Conservation (phyloP, 2,329 filamentous ascomycete genomes). For the Zalaria obscura region DNA sequence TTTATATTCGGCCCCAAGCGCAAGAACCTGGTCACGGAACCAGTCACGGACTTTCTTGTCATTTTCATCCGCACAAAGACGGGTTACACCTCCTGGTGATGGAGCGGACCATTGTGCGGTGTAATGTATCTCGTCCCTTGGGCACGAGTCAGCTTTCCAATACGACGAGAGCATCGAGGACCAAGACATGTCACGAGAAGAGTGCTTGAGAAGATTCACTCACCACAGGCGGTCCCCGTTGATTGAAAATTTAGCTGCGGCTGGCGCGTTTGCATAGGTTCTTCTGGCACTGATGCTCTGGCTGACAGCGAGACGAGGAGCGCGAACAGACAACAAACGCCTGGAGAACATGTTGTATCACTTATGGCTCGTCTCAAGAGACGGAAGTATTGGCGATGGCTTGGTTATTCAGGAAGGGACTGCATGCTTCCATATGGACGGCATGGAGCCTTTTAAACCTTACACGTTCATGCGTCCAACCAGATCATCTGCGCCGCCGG, state of each 20-base stretch:
- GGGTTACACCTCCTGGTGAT: conserved; percentile 7
- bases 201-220: neutral
- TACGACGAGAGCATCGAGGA: no score
- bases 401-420: no score
- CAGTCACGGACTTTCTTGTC: conserved; percentile 14
- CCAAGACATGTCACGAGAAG: neutral
- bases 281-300: no score
- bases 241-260: neutral
- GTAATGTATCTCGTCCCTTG: conserved; percentile 7
- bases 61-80: conserved; percentile 10
- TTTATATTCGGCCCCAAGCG: conserved; percentile 11
- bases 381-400: no score
- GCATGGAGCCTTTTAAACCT: no score
- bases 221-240: neutral
- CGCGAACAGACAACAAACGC: no score
- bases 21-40: conserved; percentile 12
- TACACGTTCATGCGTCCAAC: no score
- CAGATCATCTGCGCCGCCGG: no score
- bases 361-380: no score
- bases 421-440: no score
- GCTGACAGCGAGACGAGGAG: no score
- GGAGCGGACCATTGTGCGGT: conserved; percentile 10
- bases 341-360: no score
- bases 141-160: neutral
- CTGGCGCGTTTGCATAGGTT: neutral